Evolutionary conservation across 177 flowering plant genomes (phyloP).

Genomic region (Telopea speciosissima): DNA sequence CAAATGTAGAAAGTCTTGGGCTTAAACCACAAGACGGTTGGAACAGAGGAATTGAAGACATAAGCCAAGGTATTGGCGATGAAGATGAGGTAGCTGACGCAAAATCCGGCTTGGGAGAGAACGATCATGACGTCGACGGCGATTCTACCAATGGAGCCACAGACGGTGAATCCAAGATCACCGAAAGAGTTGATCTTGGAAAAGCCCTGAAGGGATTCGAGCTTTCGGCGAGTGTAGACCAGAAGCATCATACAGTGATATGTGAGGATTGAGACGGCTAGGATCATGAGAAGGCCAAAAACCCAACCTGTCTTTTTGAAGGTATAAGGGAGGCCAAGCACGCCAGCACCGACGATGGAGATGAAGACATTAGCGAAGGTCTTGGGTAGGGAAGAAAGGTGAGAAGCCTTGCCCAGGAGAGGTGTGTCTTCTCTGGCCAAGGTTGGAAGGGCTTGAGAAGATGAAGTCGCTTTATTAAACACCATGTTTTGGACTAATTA

Average conservation of each 20-base stretch:
- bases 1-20: constrained; percentile 51
- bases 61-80: constrained; percentile 50
- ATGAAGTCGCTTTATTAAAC: constrained; percentile 42
- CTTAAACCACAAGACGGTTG: constrained; percentile 25
- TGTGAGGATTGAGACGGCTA: constrained; percentile 45
- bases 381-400: constrained; percentile 56
- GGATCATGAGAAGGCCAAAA: constrained; percentile 43
- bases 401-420: constrained; percentile 28
- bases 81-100: constrained; percentile 67
- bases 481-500: constrained; percentile 23
- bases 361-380: constrained; percentile 87
- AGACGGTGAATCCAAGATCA: constrained; percentile 70
- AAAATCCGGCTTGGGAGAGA: constrained; percentile 77
- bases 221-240: constrained; percentile 52
- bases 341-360: constrained; percentile 82
- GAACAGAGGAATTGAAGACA: constrained; percentile 20
- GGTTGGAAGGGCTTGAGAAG: constrained; percentile 23
- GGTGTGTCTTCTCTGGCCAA: constrained; percentile 62
- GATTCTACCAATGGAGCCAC: constrained; percentile 52
- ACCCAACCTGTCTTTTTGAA: constrained; percentile 74
- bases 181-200: constrained; percentile 63
- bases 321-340: constrained; percentile 78
- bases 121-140: constrained; percentile 72
- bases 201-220: constrained; percentile 37
- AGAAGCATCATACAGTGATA: constrained; percentile 77